Conservation (phyloP, 768 basidiomycete genomes). For the Galerina marginata region DNA sequence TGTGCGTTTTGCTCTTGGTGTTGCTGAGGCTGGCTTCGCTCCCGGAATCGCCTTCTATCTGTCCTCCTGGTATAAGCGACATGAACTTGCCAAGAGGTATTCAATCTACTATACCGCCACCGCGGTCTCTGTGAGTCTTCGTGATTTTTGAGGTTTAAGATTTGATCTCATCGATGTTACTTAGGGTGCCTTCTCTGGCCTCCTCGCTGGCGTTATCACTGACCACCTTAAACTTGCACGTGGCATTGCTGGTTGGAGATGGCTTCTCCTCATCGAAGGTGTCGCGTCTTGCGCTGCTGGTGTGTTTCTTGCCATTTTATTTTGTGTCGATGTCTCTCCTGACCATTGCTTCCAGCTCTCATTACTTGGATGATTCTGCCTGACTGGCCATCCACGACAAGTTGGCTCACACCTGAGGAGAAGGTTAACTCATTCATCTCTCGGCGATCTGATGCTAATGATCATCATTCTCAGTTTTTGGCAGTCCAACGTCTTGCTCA, state of each 20-base stretch:
- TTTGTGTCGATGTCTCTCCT: neutral
- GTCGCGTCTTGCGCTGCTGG: neutral
- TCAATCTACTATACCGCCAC: slow-evolving; percentile 6
- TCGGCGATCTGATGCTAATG: neutral
- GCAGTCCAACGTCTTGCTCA: slow-evolving; percentile 4
- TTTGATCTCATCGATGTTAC: neutral
- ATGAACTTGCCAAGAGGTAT: slow-evolving; percentile 5
- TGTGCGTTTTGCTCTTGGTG: slow-evolving; percentile 2
- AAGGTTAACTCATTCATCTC: neutral
- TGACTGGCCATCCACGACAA: slow-evolving; percentile 1
- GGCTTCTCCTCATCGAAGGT: slow-evolving; percentile 3
- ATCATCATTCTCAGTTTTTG: neutral
- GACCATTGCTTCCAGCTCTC: neutral
- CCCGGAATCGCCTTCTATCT: slow-evolving; percentile 6
- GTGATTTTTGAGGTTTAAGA: neutral
- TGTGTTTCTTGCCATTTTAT: neutral
- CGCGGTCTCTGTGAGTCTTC: neutral
- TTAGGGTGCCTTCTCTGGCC: slow-evolving; percentile 8
- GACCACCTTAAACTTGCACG: neutral
- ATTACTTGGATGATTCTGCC: slow-evolving; percentile 8
- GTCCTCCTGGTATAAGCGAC: slow-evolving; percentile 8
- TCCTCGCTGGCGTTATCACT: slow-evolving; percentile 7
- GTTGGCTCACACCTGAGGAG: slow-evolving; percentile 5
- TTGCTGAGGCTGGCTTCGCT: slow-evolving; percentile 3
- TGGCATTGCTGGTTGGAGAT: slow-evolving; percentile 1